phyloP scores from a whole-genome alignment of 1,139 yeast species.

The Geotrichum phurueaensis region DNA sequence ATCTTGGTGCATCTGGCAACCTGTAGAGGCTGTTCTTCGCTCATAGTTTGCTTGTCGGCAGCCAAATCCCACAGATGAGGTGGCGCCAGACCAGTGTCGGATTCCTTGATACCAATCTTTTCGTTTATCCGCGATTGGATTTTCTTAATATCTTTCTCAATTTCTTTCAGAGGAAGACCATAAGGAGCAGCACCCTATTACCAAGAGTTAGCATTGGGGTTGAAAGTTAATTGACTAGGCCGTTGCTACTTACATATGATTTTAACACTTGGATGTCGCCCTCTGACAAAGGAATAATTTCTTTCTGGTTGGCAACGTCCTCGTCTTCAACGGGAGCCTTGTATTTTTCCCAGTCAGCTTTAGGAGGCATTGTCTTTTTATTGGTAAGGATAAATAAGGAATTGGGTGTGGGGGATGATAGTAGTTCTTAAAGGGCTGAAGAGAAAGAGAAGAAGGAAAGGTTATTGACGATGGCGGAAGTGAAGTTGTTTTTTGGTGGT shows the following conservation, averaged over 20 bases:
- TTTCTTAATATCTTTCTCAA: constrained; percentile 78
- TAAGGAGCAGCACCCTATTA: constrained; percentile 89
- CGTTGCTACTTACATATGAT: constrained; percentile 52
- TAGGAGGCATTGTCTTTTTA: constrained; percentile 56
- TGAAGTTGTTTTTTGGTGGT: constrained; percentile 10
- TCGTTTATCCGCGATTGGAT: constrained; percentile 85
- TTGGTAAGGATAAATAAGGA: background rate
- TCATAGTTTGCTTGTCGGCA: constrained; percentile 92
- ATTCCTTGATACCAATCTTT: constrained; percentile 86
- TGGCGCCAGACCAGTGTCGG: constrained; percentile 92
- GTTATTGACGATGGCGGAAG: background rate
- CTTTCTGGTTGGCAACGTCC: constrained; percentile 54
- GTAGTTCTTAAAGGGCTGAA: constrained; percentile 66
- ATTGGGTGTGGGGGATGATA: constrained; percentile 85
- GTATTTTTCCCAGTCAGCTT: constrained; percentile 96
- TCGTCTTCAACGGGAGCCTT: constrained; percentile 80
- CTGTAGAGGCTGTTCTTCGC: constrained; percentile 91
- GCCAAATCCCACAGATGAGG: constrained; percentile 96
- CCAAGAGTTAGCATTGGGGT: background rate
- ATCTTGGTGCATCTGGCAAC: constrained; percentile 98
- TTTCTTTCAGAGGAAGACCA: constrained; percentile 67
- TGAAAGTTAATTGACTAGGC: background rate
- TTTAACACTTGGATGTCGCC: constrained; percentile 96
- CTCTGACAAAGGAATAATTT: constrained; percentile 81
- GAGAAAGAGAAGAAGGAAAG: constrained; percentile 28